phyloP scores from a whole-genome alignment of 2,329 filamentous ascomycete species.

The Fusarium sp. region DNA sequence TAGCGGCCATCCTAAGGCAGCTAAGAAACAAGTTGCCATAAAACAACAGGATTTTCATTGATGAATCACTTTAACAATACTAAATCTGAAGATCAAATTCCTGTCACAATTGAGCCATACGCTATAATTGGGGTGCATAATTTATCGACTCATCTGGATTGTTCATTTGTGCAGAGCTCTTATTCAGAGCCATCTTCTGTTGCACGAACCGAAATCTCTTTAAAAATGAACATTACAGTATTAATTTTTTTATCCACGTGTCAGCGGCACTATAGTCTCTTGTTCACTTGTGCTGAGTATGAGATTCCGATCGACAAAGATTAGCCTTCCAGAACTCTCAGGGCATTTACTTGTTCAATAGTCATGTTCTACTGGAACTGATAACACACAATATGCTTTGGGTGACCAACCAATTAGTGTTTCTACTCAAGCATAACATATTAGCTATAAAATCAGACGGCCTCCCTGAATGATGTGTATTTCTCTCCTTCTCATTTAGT shows the following conservation, averaged over 20 bases:
- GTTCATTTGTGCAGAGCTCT: neutral
- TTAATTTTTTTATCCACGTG: accelerated
- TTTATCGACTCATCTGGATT: too few species aligned
- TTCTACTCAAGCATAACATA: accelerated
- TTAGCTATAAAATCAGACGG: neutral
- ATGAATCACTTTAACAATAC: neutral
- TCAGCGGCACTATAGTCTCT: neutral
- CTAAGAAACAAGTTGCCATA: neutral
- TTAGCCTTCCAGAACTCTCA: accelerated
- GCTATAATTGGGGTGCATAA: too few species aligned
- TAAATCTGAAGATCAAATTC: neutral
- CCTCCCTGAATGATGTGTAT: accelerated
- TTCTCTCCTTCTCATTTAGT: too few species aligned
- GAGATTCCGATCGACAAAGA: accelerated
- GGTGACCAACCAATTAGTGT: accelerated
- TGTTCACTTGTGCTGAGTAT: neutral
- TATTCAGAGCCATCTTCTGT: too few species aligned
- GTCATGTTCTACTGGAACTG: neutral
- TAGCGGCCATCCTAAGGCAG: neutral
- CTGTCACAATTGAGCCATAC: accelerated
- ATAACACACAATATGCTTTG: too few species aligned
- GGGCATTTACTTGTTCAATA: neutral
- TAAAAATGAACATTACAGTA: neutral
- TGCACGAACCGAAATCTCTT: too few species aligned
- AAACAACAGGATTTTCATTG: too few species aligned